Evolutionary conservation across 345 rosid species (phyloP).

Genomic region (Euclidium syriacum): DNA sequence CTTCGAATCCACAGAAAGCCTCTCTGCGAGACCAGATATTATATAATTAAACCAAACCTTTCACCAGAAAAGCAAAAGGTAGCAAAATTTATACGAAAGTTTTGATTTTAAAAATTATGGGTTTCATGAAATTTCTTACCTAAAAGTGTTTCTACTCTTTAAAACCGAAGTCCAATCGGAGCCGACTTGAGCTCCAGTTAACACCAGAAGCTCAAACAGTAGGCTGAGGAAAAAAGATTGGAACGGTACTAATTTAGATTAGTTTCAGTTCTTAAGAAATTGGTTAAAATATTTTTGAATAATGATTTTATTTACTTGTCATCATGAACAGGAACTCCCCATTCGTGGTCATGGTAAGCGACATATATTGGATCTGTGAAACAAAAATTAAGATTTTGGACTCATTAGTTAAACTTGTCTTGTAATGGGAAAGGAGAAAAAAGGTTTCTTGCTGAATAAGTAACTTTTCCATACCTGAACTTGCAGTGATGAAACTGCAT

Average conservation of each 20-base stretch:
- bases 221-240: conserved; percentile 26
- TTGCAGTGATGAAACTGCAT: conserved; percentile 64
- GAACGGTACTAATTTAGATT: background rate
- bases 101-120: background rate
- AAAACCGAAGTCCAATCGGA: conserved; percentile 73
- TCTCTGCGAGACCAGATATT: conserved; percentile 37
- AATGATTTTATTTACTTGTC: conserved; percentile 37
- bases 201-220: conserved; percentile 58
- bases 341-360: conserved; percentile 72
- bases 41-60: background rate
- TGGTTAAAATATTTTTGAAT: background rate
- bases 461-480: conserved; percentile 40
- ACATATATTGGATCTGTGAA: conserved; percentile 59
- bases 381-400: background rate
- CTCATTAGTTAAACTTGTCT: background rate
- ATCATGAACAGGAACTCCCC: conserved; percentile 80
- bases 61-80: background rate
- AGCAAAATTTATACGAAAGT: background rate
- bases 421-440: background rate
- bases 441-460: conserved; percentile 23
- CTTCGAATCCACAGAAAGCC: conserved; percentile 55
- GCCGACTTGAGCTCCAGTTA: conserved; percentile 74
- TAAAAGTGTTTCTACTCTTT: conserved; percentile 52
- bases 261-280: background rate
- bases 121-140: conserved; percentile 27